A percentile compares a stretch with the other conserved stretches of the same genome.
Evolutionary conservation across 106 monocot species (phyloP).

Genomic region (Narthecium ossifragum): DNA sequence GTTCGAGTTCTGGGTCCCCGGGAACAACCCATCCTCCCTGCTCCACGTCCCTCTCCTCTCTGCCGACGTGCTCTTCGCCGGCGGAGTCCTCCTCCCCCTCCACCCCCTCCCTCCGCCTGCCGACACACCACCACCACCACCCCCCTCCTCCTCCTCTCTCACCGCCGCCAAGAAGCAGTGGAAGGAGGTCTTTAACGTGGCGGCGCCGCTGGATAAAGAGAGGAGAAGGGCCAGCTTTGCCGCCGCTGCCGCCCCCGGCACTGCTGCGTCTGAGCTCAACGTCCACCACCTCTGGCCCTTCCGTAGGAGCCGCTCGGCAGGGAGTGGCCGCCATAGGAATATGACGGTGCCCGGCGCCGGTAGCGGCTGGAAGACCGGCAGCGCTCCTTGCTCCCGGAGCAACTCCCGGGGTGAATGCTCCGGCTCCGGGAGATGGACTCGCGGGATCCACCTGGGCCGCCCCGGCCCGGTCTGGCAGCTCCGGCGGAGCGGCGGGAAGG

Average conservation of each 20-base stretch:
- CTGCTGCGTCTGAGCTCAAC: too few species aligned
- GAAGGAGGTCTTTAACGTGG: conserved; percentile 20
- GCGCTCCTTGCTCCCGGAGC: conserved; percentile 31
- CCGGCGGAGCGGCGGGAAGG: neutral
- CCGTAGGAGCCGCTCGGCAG: conserved; percentile 28
- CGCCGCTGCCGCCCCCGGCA: too few species aligned
- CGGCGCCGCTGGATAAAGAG: conserved; percentile 1
- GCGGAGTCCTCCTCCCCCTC: conserved; percentile 40
- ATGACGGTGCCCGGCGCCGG: neutral
- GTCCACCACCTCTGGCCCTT: conserved; percentile 38
- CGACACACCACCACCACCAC: neutral
- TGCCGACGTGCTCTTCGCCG: conserved; percentile 43
- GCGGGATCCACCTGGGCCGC: conserved; percentile 12
- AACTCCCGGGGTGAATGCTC: conserved; percentile 18
- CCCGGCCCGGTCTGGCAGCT: conserved; percentile 21
- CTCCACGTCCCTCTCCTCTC: conserved; percentile 20
- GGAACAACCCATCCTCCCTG: conserved; percentile 11
- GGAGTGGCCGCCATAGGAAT: neutral
- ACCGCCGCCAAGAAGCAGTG: conserved; percentile 13
- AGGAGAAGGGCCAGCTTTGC: neutral
- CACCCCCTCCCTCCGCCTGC: neutral
- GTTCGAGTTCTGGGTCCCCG: conserved; percentile 44
- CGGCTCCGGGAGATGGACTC: neutral
- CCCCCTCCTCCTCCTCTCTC: conserved; percentile 10
- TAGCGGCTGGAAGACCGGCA: neutral